Evolutionary conservation across 2,329 filamentous ascomycete species (phyloP).

Genomic region (Colletotrichum sp.): DNA sequence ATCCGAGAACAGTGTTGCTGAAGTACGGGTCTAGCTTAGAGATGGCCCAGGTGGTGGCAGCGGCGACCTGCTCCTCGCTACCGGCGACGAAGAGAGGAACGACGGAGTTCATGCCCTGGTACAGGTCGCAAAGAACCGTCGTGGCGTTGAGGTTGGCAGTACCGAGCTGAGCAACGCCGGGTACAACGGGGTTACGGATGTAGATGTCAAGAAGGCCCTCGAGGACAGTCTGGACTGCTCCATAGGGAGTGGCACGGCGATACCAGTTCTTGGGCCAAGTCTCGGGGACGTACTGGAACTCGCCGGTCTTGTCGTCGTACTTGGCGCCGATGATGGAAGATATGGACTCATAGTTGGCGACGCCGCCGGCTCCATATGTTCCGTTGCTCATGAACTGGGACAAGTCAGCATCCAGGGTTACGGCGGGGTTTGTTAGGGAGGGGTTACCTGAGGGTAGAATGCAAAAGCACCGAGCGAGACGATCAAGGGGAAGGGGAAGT

Average conservation of each 20-base stretch:
- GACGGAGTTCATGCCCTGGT: not conserved
- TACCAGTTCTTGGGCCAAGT: conserved; percentile 17
- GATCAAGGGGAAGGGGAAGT: conserved; percentile 10
- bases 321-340: conserved; percentile 11
- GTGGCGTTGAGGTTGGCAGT: conserved; percentile 5
- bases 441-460: conserved; percentile 7
- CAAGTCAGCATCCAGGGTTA: not conserved
- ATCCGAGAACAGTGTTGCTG: not conserved
- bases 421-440: no score
- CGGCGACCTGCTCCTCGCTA: not conserved
- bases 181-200: not conserved
- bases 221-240: not conserved
- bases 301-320: conserved; percentile 1
- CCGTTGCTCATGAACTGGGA: conserved; percentile 12
- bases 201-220: not conserved
- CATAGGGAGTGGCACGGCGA: conserved; percentile 10
- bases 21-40: conserved; percentile 14
- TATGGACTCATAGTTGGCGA: conserved; percentile 15
- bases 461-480: conserved; percentile 2
- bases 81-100: conserved; percentile 5
- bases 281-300: conserved; percentile 15
- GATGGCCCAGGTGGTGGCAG: not conserved
- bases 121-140: conserved; percentile 1
- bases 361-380: conserved; percentile 1
- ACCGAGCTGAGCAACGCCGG: not conserved